Evolutionary conservation across 2,329 filamentous ascomycete genomes (phyloP), one percentile per base, ranked within the genome.

Genomic region (Venturia carpophila): DNA sequence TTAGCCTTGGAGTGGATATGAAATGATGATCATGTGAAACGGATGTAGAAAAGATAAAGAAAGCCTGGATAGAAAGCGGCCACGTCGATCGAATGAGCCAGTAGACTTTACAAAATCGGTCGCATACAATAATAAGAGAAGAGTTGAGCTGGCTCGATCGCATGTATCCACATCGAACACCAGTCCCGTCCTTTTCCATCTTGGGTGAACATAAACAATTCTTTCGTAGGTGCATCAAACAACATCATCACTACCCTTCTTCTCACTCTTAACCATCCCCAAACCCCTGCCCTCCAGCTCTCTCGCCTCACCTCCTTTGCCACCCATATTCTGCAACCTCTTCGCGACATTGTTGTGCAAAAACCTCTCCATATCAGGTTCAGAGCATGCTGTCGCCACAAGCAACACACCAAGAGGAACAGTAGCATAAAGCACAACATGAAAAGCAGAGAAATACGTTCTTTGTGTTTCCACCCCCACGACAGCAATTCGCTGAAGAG

Each of bases 281-380:
- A 60, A 10, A 2, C 30, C 42, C 55, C 27, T 13, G 5, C 56
- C n/a, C n/a, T n/a, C n/a, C n/a, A n/a, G 39, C 27, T 65, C 56
- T 41, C 34, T 49, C 21, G 64, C 41, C 30, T 65, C 64, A 27
- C 64, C 64, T 7, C 24, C 56, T 24, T 65, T 65, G 2, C 21
- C n/a, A 37, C 64, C 64, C 64, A 65, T 65, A 30, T 56, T 7
- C 37, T 71, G 70, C 64, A 71, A 60, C 52, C 69, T 67, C 69
- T 70, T 69, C 15, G 68, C 70, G n/a, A 72, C 70, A 66, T 72
- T 71, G 63, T 66, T 67, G 58, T 65, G 67, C 52, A 71, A 52
- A 64, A 70, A 71, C 62, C 68, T 69, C 64, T 71, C 69, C 55
- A 72, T 71, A 65, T 70, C 70, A 13, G 70, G 69, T n/a, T 66